Conservation (phyloP, 2,329 filamentous ascomycete genomes). For the Diaporthe citriasiana region DNA sequence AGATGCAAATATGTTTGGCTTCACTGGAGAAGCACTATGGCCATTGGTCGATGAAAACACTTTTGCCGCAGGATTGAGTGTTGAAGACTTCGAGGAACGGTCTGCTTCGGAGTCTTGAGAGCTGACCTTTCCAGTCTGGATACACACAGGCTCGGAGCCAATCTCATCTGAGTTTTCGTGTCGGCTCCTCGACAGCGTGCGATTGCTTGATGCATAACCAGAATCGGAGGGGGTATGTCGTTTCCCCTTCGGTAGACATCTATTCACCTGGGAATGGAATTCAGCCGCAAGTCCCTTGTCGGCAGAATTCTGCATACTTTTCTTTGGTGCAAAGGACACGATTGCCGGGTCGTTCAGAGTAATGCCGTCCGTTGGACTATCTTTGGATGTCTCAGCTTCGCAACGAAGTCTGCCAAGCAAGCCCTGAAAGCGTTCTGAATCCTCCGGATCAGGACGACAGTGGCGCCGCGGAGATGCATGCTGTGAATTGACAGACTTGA, state of each 20-base stretch:
- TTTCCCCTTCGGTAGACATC: neutral
- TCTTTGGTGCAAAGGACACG: conserved; percentile 14
- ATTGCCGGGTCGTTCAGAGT: conserved; percentile 32
- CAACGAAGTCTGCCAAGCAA: conserved; percentile 37
- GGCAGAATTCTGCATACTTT: neutral
- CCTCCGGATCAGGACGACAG: conserved; percentile 16
- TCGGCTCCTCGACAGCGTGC: conserved; percentile 24
- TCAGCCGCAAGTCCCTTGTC: neutral
- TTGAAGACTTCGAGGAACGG: conserved; percentile 31
- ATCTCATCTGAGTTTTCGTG: conserved; percentile 1
- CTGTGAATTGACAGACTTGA: conserved; percentile 26
- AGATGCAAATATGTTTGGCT: neutral
- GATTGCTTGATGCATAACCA: conserved; percentile 35
- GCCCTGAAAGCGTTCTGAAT: conserved; percentile 34
- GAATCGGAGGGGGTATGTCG: conserved; percentile 29
- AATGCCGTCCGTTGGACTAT: neutral
- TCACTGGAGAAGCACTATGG: neutral
- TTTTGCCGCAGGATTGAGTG: conserved; percentile 40
- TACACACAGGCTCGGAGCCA: neutral
- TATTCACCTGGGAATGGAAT: neutral
- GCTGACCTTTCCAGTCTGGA: neutral
- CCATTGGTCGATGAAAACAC: conserved; percentile 27
- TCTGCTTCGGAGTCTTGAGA: conserved; percentile 13
- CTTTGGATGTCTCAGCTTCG: neutral
- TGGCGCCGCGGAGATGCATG: neutral